Base-by-base conservation (phyloP, 2,329 filamentous ascomycete species). In the Ceratocystiopsis sp. region DNA sequence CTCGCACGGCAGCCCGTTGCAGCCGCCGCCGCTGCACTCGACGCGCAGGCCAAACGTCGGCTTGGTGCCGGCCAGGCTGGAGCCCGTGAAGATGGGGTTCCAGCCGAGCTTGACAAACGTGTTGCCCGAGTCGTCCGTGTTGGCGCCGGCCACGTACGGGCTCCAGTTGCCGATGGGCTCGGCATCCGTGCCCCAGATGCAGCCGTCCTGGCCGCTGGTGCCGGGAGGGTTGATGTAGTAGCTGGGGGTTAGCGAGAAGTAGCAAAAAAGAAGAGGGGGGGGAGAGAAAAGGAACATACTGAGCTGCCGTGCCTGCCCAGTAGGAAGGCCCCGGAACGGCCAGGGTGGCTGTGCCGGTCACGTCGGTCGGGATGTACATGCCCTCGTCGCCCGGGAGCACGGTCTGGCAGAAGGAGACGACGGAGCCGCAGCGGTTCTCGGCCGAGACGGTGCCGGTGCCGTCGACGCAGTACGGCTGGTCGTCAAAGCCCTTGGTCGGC, bases 171-270 rank as follows among this genome's bases (percentile, higher is more conserved):
- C 83, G 51, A 75, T 59, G 1, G 79, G 68, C 49, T 76, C 66
- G 36, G 64, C 62, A 10, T 65, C 65, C 38, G 71, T 71, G 45
- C 83, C 80, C 83, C 83, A 87, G 45, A 79, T 60, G 57, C 83
- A 89, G 41, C 72, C 81, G 41, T 75, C 68, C 6, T 64, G 62
- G 7, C 69, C 63, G 25, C 56, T 53, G 38, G 74, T 65, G 47
- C 83, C 82, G 33, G 82, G 83, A 29, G 78, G 70, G 61, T 87
- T 87, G 63, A 87, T 73, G 55, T 87, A 87, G 60, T 72, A 86
- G 58, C 76, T 81, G 49, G 10, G 15, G 13, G 8, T 19, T 15
- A 34, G 33, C 10, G 3, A 35, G 32, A 34, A 17, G 39, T 14
- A n/a, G 16, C 29, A 40, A 16, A 37, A 36, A 38, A n/a, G 37